Conservation (phyloP, 2,329 filamentous ascomycete species). For the Penicillium sp. region DNA sequence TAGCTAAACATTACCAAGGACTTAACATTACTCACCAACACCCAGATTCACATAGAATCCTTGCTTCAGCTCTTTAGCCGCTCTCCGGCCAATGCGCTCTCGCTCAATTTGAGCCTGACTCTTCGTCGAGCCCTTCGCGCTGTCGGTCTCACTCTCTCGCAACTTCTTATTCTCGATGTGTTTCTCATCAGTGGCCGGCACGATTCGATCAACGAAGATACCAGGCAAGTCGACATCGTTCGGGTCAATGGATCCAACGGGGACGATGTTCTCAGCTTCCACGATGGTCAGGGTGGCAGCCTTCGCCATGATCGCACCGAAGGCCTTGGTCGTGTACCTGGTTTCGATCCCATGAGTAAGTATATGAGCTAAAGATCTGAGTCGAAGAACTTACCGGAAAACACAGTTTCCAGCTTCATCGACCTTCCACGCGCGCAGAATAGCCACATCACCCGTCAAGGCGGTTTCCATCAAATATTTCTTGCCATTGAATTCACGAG, state of each 20-base stretch:
- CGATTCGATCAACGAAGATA: slow-evolving; percentile 79
- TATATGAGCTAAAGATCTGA: not conserved
- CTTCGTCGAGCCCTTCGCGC: slow-evolving; percentile 38
- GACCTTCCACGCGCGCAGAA: slow-evolving; percentile 73
- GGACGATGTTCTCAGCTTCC: slow-evolving; percentile 82
- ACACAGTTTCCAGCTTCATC: slow-evolving; percentile 77
- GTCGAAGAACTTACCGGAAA: slow-evolving; percentile 58
- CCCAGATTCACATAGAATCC: slow-evolving; percentile 39
- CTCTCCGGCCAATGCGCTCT: slow-evolving; percentile 70
- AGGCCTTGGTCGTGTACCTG: slow-evolving; percentile 70
- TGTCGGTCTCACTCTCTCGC: slow-evolving; percentile 42
- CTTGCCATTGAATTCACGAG: slow-evolving; percentile 70
- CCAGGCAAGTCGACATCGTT: slow-evolving; percentile 77
- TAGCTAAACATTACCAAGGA: slow-evolving; percentile 1
- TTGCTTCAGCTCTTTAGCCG: slow-evolving; percentile 77
- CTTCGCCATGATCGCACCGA: slow-evolving; percentile 77
- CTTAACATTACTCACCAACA: slow-evolving; percentile 24
- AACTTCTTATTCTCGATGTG: slow-evolving; percentile 70
- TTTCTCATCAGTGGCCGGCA: slow-evolving; percentile 71
- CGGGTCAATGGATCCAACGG: slow-evolving; percentile 69
- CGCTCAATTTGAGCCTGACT: slow-evolving; percentile 40
- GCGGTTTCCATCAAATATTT: slow-evolving; percentile 77
- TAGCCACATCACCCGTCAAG: slow-evolving; percentile 73
- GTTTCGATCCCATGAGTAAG: not conserved
- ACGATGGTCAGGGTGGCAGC: slow-evolving; percentile 77